Percentiles rank a stretch among this genome's conserved stretches.
Conservation (phyloP, 2,329 filamentous ascomycete species). For the Knoxdaviesia proteae region DNA sequence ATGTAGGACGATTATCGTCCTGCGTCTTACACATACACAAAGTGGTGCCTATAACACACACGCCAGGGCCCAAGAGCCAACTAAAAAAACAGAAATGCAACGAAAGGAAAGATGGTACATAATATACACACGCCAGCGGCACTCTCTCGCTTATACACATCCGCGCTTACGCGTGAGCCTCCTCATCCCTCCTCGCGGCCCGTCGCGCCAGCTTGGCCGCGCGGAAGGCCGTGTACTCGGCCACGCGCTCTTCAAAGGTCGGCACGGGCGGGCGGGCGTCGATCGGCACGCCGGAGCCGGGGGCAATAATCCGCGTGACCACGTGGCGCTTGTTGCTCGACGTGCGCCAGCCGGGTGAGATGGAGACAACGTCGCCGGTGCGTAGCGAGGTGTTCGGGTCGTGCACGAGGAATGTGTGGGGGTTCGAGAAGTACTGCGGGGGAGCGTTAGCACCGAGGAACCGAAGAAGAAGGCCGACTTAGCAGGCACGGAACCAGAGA, state of each 20-base stretch:
- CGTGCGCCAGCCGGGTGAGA: slow-evolving; percentile 43
- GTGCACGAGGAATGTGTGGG: slow-evolving; percentile 49
- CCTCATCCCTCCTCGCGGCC: slow-evolving; percentile 13
- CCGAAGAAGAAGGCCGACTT: not conserved
- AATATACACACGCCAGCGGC: too few species aligned
- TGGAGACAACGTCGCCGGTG: slow-evolving; percentile 54
- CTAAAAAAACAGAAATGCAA: too few species aligned
- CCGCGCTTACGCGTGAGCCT: slow-evolving; percentile 4
- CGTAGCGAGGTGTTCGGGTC: slow-evolving; percentile 56
- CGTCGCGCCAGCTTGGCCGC: slow-evolving; percentile 34
- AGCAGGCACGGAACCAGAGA: not conserved
- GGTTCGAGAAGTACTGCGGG: slow-evolving; percentile 33
- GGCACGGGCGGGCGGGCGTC: slow-evolving; percentile 45
- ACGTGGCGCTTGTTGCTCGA: slow-evolving; percentile 52
- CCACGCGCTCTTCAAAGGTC: slow-evolving; percentile 38
- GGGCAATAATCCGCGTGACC: slow-evolving; percentile 54
- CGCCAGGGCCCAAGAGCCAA: too few species aligned
- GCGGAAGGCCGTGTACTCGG: slow-evolving; percentile 30
- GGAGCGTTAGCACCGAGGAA: too few species aligned
- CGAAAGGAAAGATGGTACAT: too few species aligned
- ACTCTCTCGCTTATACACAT: too few species aligned
- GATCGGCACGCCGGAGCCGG: slow-evolving; percentile 35
- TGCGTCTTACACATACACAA: too few species aligned
- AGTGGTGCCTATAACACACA: too few species aligned
- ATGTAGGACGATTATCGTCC: too few species aligned